phyloP scores from a whole-genome alignment of 768 basidiomycete genomes.

The Macrolepiota albuminosa region DNA sequence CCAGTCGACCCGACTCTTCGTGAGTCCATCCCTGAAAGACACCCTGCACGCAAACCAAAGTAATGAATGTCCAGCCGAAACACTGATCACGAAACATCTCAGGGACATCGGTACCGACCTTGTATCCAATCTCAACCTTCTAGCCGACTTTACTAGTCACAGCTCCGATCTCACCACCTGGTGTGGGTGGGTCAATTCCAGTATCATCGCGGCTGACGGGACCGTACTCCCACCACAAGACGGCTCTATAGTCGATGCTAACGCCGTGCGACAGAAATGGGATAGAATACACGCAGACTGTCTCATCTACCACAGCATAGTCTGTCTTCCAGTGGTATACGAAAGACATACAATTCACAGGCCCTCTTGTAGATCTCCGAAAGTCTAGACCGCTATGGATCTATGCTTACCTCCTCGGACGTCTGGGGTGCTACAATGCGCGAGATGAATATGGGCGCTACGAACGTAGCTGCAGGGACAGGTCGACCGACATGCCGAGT shows the following conservation, averaged over 20 bases:
- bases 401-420: constrained; percentile 9
- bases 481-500: neutral
- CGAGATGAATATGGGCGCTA: neutral
- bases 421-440: constrained; percentile 6
- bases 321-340: neutral
- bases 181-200: constrained; percentile 25
- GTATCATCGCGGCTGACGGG: constrained; percentile 7
- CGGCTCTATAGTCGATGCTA: neutral
- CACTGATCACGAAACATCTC: constrained; percentile 25
- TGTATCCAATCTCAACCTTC: constrained; percentile 31
- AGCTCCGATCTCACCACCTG: constrained; percentile 24
- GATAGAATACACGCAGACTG: constrained; percentile 9
- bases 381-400: constrained; percentile 6
- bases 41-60: neutral
- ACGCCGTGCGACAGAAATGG: constrained; percentile 11
- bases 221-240: constrained; percentile 6
- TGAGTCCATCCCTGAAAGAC: constrained; percentile 10
- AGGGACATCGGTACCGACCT: constrained; percentile 34
- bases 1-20: constrained; percentile 31
- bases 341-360: neutral
- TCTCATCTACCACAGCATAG: constrained; percentile 13
- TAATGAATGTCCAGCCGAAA: constrained; percentile 18
- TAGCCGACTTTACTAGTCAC: constrained; percentile 27
- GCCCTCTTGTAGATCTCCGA: constrained; percentile 7
- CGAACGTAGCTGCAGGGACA: neutral